Percentiles rank a stretch among this genome's conserved stretches.
Conservation (phyloP, 495 filamentous ascomycete species). For the Neurospora cerealis region DNA sequence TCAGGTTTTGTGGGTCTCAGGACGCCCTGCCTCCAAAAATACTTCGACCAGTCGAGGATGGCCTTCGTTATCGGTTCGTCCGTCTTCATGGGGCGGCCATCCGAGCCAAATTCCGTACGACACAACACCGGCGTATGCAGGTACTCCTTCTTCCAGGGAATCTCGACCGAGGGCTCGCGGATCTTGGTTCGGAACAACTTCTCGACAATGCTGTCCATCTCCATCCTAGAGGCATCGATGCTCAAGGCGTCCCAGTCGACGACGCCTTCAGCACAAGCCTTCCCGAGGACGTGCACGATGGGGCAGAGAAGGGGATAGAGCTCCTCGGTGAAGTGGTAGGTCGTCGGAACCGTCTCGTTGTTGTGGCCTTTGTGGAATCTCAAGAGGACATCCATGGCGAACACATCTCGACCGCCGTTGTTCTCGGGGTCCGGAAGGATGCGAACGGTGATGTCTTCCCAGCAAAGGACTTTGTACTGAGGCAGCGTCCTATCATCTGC, state of each 20-base stretch:
- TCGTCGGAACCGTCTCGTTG: slow-evolving; percentile 3
- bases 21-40: no score
- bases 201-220: not conserved
- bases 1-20: no score
- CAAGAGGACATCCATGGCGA: slow-evolving; percentile 3
- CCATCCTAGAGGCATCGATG: not conserved
- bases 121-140: slow-evolving; percentile 3
- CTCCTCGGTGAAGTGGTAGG: not conserved
- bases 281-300: not conserved
- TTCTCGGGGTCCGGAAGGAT: no score
- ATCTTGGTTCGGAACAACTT: slow-evolving; percentile 1
- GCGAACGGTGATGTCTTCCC: no score
- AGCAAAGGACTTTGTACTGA: no score
- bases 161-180: not conserved
- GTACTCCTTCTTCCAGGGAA: slow-evolving; percentile 6
- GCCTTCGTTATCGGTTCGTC: slow-evolving; percentile 1
- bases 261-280: not conserved
- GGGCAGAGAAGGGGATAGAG: slow-evolving; percentile 1
- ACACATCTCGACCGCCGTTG: no score
- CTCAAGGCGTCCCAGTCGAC: not conserved
- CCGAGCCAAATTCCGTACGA: not conserved
- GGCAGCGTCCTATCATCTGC: no score
- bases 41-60: not conserved
- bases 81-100: not conserved
- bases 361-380: not conserved